These are phyloP conservation scores for Anthostomella pinea DNA, from an alignment of 2,329 filamentous ascomycete genomes.

Conservation along the genomic window DNA sequence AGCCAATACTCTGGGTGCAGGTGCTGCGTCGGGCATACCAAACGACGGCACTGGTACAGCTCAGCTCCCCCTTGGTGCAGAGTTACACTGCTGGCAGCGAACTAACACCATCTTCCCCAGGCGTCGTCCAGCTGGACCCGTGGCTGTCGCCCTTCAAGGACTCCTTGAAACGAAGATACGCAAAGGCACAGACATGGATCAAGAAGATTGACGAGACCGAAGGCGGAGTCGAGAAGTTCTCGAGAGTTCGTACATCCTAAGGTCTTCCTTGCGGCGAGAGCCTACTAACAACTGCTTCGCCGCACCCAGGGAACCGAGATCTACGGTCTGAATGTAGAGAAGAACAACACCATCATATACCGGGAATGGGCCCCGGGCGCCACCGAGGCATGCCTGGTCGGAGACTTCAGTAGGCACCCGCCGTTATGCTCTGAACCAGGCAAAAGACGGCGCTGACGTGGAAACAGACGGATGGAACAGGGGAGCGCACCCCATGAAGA, in stretches of 20 bases:
- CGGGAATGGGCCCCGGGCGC: slow-evolving; percentile 97
- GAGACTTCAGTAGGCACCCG: slow-evolving; percentile 77
- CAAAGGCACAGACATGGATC: slow-evolving; percentile 83
- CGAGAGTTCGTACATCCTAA: slow-evolving; percentile 54
- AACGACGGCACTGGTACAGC: slow-evolving; percentile 69
- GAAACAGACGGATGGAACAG: slow-evolving; percentile 77
- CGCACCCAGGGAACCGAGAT: slow-evolving; percentile 70
- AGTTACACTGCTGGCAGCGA: too few species aligned
- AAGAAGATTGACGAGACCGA: slow-evolving; percentile 77
- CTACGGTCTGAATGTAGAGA: slow-evolving; percentile 79
- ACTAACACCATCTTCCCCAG: slow-evolving; percentile 44
- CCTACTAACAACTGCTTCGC: slow-evolving; percentile 7
- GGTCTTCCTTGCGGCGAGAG: neutral
- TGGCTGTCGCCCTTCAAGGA: slow-evolving; percentile 85
- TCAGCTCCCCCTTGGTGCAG: slow-evolving; percentile 3
- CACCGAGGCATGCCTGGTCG: slow-evolving; percentile 77
- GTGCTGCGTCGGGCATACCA: slow-evolving; percentile 42
- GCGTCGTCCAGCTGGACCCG: slow-evolving; percentile 82
- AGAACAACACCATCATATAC: slow-evolving; percentile 83
- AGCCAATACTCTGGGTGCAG: slow-evolving; percentile 41
- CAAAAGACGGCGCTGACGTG: slow-evolving; percentile 26
- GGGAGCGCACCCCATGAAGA: slow-evolving; percentile 81
- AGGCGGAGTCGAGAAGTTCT: slow-evolving; percentile 89
- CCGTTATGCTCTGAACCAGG: neutral
- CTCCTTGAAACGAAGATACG: slow-evolving; percentile 70